These are phyloP conservation scores for Dothistroma pini DNA, from an alignment of 2,329 filamentous ascomycete species.

Conservation along the genomic window DNA sequence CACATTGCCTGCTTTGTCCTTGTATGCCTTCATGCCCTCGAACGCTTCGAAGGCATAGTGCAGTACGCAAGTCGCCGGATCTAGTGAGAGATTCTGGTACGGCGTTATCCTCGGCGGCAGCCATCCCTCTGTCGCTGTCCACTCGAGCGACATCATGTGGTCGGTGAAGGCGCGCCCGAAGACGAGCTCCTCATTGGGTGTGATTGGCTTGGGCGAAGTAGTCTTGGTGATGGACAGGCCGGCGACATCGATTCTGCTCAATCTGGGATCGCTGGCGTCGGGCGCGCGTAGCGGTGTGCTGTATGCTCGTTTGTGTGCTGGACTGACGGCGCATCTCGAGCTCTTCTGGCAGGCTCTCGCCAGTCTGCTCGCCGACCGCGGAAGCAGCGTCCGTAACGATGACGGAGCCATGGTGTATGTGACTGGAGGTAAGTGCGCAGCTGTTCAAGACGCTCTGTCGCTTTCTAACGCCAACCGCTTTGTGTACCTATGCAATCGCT, in stretches of 20 bases:
- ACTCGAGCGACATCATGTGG: constrained; percentile 95
- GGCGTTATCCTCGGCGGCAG: constrained; percentile 76
- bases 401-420: constrained; percentile 13
- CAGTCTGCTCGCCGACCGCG: constrained; percentile 6
- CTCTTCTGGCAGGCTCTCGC: background rate
- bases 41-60: constrained; percentile 99
- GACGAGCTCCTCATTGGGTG: constrained; percentile 74
- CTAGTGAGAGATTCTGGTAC: constrained; percentile 95
- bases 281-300: constrained; percentile 44
- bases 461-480: background rate
- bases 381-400: constrained; percentile 19
- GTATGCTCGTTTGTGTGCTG: constrained; percentile 12
- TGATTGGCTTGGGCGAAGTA: constrained; percentile 67
- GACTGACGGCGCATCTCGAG: constrained; percentile 1
- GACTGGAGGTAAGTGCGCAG: too few relatives aligned
- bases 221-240: constrained; percentile 74
- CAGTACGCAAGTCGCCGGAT: constrained; percentile 94
- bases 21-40: constrained; percentile 99
- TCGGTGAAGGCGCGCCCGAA: constrained; percentile 94
- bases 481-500: background rate
- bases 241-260: constrained; percentile 69
- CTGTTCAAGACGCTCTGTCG: background rate
- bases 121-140: constrained; percentile 85
- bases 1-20: constrained; percentile 72
- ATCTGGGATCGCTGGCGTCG: constrained; percentile 49